Evolutionary conservation across 768 basidiomycete genomes (phyloP), one percentile per base, ranked within the genome.

Genomic region (Agaricus subrufescens): DNA sequence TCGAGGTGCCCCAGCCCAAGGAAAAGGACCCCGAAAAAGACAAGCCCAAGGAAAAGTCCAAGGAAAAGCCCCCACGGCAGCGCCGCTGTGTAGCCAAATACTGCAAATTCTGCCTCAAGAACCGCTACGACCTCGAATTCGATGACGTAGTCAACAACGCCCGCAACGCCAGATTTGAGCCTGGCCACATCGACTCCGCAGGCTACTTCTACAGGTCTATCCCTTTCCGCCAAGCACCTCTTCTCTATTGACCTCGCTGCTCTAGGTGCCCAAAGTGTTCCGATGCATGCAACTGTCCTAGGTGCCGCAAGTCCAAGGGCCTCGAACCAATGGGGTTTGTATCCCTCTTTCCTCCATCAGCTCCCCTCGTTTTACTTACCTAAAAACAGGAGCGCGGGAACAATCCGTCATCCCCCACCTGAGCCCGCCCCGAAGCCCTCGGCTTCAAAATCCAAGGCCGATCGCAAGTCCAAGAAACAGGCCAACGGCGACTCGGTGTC

Each of bases 211-310:
- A 83, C 73, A 78, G 77, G 86, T 86, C 63, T 27, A 67, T 64
- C 39, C 7, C 38, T 48, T 45, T 49, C 6, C 49, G 37, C 15
- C 45, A 43, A 46, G 46, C 34, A 30, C 11, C 15, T 11, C 38
- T 3, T 15, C 11, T 38, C 50, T 27, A 7, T 50, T 57, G 43
- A 47, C 55, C 23, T 29, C 23, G 8, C 61, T 46, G 54, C 56
- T 23, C 27, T 59, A 91, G 88, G 65, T 91, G 89, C 60, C 87
- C 87, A 3, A 79, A 76, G 61, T 91, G 89, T 57, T 71, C 77
- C 50, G 82, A 79, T 60, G 69, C 75, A 9, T 91, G 89, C 69
- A 88, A 84, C 65, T 91, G 89, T 59, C 73, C 77, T 42, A 67
- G 65, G 3, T 91, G 89, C 68, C 78, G 83, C 56, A 87, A 85